A percentile compares a stretch with the other conserved stretches of the same genome.
phyloP scores from a whole-genome alignment of 2,329 filamentous ascomycete genomes.

The Ophiostoma australiae region DNA sequence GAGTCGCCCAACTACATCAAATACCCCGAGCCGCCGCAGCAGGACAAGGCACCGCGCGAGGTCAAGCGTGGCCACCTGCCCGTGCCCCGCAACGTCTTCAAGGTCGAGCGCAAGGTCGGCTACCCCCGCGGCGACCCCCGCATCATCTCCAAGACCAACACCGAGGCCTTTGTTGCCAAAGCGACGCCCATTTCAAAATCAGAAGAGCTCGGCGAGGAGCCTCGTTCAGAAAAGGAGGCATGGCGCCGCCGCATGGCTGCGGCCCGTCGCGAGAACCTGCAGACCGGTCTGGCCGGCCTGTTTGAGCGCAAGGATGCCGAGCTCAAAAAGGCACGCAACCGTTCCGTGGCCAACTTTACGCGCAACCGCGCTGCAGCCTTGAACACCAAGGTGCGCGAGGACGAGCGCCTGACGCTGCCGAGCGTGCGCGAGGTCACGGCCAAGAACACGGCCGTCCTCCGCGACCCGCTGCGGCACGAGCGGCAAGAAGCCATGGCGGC shows the following conservation, averaged over 20 bases:
- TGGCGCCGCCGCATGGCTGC: conserved; percentile 74
- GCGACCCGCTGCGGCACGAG: conserved; percentile 58
- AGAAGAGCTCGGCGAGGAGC: conserved; percentile 35
- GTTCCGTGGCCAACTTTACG: conserved; percentile 42
- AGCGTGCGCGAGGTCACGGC: conserved; percentile 54
- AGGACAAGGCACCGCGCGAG: conserved; percentile 45
- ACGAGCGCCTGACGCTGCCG: conserved; percentile 62
- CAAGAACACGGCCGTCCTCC: conserved; percentile 47
- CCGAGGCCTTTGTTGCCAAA: conserved; percentile 54
- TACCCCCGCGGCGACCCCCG: neutral
- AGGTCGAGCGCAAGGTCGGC: conserved; percentile 30
- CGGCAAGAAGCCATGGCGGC: conserved; percentile 44
- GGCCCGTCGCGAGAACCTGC: conserved; percentile 64
- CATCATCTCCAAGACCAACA: conserved; percentile 51
- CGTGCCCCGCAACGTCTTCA: conserved; percentile 75
- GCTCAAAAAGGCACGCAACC: conserved; percentile 31
- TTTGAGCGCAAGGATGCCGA: conserved; percentile 56
- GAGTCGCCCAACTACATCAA: conserved; percentile 86
- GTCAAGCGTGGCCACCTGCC: conserved; percentile 74
- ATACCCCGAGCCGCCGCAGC: conserved; percentile 71
- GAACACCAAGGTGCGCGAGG: conserved; percentile 58
- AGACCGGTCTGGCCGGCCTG: conserved; percentile 64
- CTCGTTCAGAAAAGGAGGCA: conserved; percentile 39
- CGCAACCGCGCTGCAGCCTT: conserved; percentile 46
- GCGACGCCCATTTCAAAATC: conserved; percentile 53